Percentiles rank a stretch among this genome's conserved stretches.
Conservation (phyloP, 1,284 basidiomycete species). For the Ganoderma meredithae region DNA sequence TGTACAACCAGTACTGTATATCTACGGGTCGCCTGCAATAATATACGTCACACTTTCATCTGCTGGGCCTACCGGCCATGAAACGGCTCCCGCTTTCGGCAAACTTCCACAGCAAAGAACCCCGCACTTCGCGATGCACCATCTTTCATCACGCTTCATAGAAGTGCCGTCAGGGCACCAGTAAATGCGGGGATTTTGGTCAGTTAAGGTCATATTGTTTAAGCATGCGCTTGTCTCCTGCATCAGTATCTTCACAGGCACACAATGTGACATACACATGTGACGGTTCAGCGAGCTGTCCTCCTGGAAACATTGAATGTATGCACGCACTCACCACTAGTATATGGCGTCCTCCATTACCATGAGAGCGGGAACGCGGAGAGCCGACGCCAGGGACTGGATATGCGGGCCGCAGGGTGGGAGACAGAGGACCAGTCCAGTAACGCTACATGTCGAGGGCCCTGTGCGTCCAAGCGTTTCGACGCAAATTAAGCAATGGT, state of each 20-base stretch:
- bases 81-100: not conserved
- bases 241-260: not conserved
- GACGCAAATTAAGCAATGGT: not conserved
- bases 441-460: not conserved
- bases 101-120: not conserved
- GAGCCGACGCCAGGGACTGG: slow-evolving; percentile 27
- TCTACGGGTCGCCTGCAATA: too few species aligned
- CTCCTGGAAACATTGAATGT: slow-evolving; percentile 17
- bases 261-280: slow-evolving; percentile 12
- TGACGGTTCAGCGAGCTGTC: not conserved
- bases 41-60: not conserved
- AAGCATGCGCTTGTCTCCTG: not conserved
- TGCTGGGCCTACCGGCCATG: not conserved
- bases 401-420: slow-evolving; percentile 3
- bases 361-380: slow-evolving; percentile 26
- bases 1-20: not conserved
- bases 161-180: slow-evolving; percentile 19
- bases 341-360: slow-evolving; percentile 9
- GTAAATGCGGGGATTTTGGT: slow-evolving; percentile 18
- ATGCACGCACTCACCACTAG: slow-evolving; percentile 2
- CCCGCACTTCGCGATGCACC: slow-evolving; percentile 8
- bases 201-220: slow-evolving; percentile 15
- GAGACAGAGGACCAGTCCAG: not conserved
- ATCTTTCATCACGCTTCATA: not conserved
- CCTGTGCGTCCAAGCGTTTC: not conserved